phyloP scores from a whole-genome alignment of 208 protist genomes.

The Crithidia brevicula region DNA sequence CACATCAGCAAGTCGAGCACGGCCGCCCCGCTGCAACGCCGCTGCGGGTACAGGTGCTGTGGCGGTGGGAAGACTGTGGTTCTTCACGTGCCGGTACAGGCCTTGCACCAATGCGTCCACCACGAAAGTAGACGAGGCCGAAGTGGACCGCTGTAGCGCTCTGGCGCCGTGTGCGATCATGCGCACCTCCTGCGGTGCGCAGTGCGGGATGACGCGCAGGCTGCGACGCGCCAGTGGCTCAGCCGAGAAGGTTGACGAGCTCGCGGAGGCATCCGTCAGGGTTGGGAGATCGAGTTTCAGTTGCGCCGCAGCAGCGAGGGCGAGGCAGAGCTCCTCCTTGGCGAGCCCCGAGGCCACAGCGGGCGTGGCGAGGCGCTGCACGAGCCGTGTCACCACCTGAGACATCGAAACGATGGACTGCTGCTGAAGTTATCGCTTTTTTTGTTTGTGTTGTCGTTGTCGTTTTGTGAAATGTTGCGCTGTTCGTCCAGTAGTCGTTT shows the following conservation, averaged over 20 bases:
- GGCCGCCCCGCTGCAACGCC: not conserved
- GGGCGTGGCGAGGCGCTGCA: constrained; percentile 30
- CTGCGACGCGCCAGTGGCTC: constrained; percentile 23
- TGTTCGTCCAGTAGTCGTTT: no score
- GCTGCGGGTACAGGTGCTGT: no score
- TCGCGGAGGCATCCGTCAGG: constrained; percentile 4
- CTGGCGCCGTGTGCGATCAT: constrained; percentile 64
- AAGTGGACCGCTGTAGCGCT: constrained; percentile 36
- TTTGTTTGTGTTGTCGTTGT: not conserved
- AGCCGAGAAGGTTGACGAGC: not conserved
- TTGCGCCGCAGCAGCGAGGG: constrained; percentile 58
- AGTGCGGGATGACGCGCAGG: constrained; percentile 46
- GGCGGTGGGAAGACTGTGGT: not conserved
- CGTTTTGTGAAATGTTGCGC: not conserved
- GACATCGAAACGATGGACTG: no score
- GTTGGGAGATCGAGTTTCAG: constrained; percentile 15
- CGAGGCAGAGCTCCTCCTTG: constrained; percentile 69
- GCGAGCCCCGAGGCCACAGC: constrained; percentile 21
- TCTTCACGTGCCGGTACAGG: constrained; percentile 27
- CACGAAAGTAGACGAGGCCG: constrained; percentile 16
- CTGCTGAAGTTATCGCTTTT: no score
- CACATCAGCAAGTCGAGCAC: constrained; percentile 25
- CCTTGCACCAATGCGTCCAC: constrained; percentile 44
- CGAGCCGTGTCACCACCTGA: constrained; percentile 17
- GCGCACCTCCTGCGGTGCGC: constrained; percentile 56